Percentiles rank a stretch among this genome's conserved stretches.
Evolutionary conservation across 1,284 basidiomycete genomes (phyloP).

Genomic region (Naganishia sp.): DNA sequence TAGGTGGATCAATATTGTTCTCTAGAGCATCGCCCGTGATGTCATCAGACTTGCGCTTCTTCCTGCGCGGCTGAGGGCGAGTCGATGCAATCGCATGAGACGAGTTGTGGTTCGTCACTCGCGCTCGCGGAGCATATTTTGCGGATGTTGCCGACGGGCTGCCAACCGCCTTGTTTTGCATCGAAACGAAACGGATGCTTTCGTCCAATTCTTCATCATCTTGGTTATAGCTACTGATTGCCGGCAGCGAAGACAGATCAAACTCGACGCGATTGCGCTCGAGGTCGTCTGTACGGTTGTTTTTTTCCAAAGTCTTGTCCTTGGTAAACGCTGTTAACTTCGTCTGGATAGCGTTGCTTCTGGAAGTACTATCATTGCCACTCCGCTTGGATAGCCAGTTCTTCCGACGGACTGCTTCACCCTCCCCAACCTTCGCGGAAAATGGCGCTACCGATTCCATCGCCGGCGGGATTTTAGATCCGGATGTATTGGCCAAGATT

Average conservation of each 20-base stretch:
- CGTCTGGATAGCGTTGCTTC: constrained; percentile 7
- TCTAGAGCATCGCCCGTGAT: neutral
- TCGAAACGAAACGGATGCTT: constrained; percentile 15
- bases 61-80: constrained; percentile 13
- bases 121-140: too few species aligned
- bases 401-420: neutral
- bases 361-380: neutral
- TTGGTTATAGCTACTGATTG: neutral
- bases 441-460: too few species aligned
- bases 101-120: too few species aligned
- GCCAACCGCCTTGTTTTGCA: neutral
- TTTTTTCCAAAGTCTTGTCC: neutral
- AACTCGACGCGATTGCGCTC: too few species aligned
- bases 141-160: too few species aligned
- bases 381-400: constrained; percentile 15
- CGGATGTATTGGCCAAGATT: neutral
- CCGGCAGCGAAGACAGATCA: neutral
- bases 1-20: neutral
- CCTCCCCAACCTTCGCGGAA: neutral
- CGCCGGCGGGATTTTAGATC: too few species aligned
- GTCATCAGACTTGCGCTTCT: constrained; percentile 24
- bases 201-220: constrained; percentile 13
- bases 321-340: constrained; percentile 13
- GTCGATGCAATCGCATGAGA: neutral
- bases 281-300: neutral